Conservation (phyloP, 441 rosid genomes). For the Populus trichocarpa region DNA sequence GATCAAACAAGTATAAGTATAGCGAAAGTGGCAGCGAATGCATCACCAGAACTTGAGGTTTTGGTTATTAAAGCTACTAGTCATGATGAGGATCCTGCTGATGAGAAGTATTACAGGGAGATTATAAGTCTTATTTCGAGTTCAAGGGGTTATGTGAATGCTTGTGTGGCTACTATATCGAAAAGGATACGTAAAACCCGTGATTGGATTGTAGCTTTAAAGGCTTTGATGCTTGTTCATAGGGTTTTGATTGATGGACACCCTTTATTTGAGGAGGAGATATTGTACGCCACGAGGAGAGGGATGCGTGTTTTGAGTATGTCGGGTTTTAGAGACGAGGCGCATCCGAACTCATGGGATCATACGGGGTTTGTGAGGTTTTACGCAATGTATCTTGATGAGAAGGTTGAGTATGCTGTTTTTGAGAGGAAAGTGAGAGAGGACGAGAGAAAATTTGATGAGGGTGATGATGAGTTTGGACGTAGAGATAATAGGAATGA, state of each 20-base stretch:
- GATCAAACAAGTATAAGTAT: slow-evolving; percentile 85
- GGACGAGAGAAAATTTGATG: slow-evolving; percentile 28
- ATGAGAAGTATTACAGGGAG: slow-evolving; percentile 46
- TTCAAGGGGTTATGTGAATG: slow-evolving; percentile 48
- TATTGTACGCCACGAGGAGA: slow-evolving; percentile 49
- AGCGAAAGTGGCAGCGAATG: slow-evolving; percentile 64
- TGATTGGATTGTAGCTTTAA: slow-evolving; percentile 79
- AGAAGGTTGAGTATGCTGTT: slow-evolving; percentile 53
- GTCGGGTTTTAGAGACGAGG: slow-evolving; percentile 55
- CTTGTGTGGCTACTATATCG: slow-evolving; percentile 59
- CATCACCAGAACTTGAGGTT: slow-evolving; percentile 59
- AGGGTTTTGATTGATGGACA: slow-evolving; percentile 66
- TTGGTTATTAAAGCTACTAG: slow-evolving; percentile 66
- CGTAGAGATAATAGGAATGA: slow-evolving; percentile 34
- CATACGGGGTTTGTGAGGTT: slow-evolving; percentile 52
- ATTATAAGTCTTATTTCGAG: slow-evolving; percentile 47
- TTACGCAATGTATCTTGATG: slow-evolving; percentile 66
- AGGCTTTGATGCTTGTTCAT: slow-evolving; percentile 67
- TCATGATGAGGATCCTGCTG: slow-evolving; percentile 58
- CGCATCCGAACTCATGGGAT: slow-evolving; percentile 68
- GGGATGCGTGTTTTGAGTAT: slow-evolving; percentile 66
- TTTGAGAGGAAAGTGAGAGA: slow-evolving; percentile 35
- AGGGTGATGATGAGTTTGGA: slow-evolving; percentile 26
- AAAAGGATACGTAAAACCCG: slow-evolving; percentile 59
- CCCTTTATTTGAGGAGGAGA: slow-evolving; percentile 61